Base-by-base conservation (phyloP, 1,284 basidiomycete genomes). In the Sphaerobolus stellatus region DNA sequence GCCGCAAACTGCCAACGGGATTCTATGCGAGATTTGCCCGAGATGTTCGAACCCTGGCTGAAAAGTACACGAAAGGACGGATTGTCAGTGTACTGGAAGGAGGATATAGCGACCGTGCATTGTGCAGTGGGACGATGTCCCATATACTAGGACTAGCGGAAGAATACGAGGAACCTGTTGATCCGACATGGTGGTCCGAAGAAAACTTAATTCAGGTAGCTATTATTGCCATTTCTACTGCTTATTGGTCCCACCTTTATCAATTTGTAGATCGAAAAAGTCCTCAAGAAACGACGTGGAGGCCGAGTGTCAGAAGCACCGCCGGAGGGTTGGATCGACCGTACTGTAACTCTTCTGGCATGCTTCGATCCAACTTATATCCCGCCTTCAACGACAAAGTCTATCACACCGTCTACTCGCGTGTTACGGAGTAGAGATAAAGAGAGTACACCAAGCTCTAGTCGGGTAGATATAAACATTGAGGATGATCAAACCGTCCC, bases 51-150 rank as follows among this genome's bases (percentile, higher is more conserved):
- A 64, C 59, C 0, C 82, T 98, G 53, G 87, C 90, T 1, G 80
- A 90, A 41, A 63, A 70, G 24, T 83, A 84, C 58, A 84, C 91
- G 0, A 63, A 70, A 0, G 93, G 94, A 0, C 82, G 87, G 48
- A 65, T 97, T 1, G 77, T 98, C 22, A 93, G 91, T 59, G 88
- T 98, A 0, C 81, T 99, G 1, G 96, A 99, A 70, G 95, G 95
- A 1, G 96, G 95, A 0, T 98, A 99, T 66, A 92, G 90, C 61
- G 94, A 98, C 66, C 80, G 89, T 3, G 92, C 93, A 0, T 72
- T 98, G 49, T 85, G 78, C 13, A 92, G 89, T 59, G 94, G 88
- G 0, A 78, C 85, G 0, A 82, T 94, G 79, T 89, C 91, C 0
- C 90, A 93, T 67, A 69, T 94, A 2, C 72, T 75, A 14, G 93